A percentile compares a stretch with the other conserved stretches of the same genome.
Conservation (phyloP, 805 yeast species). For the Candida sanyiensis region DNA sequence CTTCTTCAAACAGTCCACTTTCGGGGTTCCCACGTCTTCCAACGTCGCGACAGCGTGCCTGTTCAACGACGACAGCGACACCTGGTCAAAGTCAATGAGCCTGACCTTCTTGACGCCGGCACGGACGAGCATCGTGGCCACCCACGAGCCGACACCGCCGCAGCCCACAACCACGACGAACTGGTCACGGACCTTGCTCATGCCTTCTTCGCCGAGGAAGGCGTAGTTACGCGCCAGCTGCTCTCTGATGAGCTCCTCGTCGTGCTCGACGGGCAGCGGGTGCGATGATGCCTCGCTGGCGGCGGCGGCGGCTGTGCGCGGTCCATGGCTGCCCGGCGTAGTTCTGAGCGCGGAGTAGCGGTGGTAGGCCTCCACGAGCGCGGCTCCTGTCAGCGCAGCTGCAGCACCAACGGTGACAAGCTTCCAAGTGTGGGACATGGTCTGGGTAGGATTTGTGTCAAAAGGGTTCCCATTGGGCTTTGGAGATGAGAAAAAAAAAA, state of each 20-base stretch:
- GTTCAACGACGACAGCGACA: conserved; percentile 82
- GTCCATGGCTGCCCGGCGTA: background rate
- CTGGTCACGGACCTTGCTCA: conserved; percentile 63
- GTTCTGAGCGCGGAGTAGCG: conserved; percentile 9
- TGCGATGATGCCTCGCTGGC: background rate
- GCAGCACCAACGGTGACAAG: conserved; percentile 3
- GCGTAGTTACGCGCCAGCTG: conserved; percentile 93
- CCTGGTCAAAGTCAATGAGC: conserved; percentile 94
- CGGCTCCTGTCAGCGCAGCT: conserved; percentile 13
- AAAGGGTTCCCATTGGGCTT: too few species aligned
- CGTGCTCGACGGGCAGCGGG: conserved; percentile 27
- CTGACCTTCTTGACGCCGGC: conserved; percentile 80
- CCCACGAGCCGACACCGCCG: conserved; percentile 99
- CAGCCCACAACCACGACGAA: conserved; percentile 82
- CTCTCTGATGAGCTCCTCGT: conserved; percentile 76
- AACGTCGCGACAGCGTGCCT: conserved; percentile 94
- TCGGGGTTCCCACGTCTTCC: conserved; percentile 86
- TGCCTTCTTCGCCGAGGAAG: conserved; percentile 82
- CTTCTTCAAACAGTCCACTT: conserved; percentile 72
- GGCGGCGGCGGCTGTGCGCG: background rate
- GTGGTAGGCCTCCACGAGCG: conserved; percentile 17
- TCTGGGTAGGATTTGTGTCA: too few species aligned
- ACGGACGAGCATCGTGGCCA: conserved; percentile 81
- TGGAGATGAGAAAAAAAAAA: too few species aligned
- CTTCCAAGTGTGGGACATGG: conserved; percentile 7